Percentiles rank a stretch among this genome's conserved stretches.
Conservation (phyloP, 192 early-diverging fungal species). For the Backusella tuberculispora region DNA sequence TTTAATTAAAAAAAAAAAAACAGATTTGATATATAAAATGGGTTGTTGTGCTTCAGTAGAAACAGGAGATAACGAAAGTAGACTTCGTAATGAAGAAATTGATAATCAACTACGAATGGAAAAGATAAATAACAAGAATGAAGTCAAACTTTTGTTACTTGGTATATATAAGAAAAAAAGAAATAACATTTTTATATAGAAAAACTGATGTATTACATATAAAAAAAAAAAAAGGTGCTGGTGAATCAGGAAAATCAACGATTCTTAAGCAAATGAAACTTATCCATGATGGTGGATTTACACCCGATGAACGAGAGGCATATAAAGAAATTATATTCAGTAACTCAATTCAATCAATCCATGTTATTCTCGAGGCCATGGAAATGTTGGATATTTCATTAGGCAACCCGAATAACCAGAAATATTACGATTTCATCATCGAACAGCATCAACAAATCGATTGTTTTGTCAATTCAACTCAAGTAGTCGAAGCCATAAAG, state of each 20-base stretch:
- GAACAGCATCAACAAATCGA: conserved; percentile 89
- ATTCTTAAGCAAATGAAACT: conserved; percentile 98
- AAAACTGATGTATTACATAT: too few species aligned
- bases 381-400: conserved; percentile 78
- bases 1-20: too few species aligned
- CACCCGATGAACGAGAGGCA: conserved; percentile 80
- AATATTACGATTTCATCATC: conserved; percentile 73
- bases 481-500: conserved; percentile 75
- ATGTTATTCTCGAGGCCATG: conserved; percentile 95
- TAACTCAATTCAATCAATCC: conserved; percentile 94
- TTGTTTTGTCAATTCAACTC: conserved; percentile 68
- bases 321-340: conserved; percentile 95
- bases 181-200: neutral
- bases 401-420: conserved; percentile 60
- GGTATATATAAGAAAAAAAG: conserved; percentile 45
- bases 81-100: conserved; percentile 85
- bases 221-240: conserved; percentile 62
- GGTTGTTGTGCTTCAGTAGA: conserved; percentile 88
- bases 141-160: conserved; percentile 95
- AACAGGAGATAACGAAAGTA: conserved; percentile 68
- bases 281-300: conserved; percentile 91
- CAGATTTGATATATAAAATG: conserved; percentile 66
- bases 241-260: conserved; percentile 94
- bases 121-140: conserved; percentile 75
- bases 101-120: conserved; percentile 84